phyloP scores from a whole-genome alignment of 805 yeast species.

The Yueomyces sp. region DNA sequence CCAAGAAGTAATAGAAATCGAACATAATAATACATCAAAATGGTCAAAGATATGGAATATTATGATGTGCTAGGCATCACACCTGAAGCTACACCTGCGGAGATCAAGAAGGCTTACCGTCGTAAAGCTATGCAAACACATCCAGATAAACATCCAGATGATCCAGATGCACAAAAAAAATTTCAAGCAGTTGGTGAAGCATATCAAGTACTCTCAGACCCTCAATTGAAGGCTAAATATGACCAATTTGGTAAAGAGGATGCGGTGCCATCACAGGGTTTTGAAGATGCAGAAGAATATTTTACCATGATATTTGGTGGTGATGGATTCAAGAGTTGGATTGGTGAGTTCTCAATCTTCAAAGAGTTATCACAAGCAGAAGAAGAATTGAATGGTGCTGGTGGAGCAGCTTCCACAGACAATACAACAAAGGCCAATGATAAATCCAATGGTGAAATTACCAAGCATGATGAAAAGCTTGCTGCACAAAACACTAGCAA shows the following conservation, averaged over 20 bases:
- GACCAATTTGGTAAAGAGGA: conserved; percentile 77
- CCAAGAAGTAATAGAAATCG: background rate
- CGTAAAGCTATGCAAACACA: conserved; percentile 80
- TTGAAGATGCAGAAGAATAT: conserved; percentile 77
- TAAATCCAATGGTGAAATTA: conserved; percentile 8
- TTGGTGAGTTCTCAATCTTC: conserved; percentile 62
- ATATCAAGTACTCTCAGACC: conserved; percentile 69
- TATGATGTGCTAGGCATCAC: conserved; percentile 67
- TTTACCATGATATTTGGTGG: conserved; percentile 80
- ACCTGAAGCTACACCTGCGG: conserved; percentile 59
- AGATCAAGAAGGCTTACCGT: conserved; percentile 88
- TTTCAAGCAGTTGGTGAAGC: conserved; percentile 68
- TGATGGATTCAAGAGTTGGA: conserved; percentile 63
- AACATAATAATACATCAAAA: conserved; percentile 11
- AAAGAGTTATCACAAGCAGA: conserved; percentile 49
- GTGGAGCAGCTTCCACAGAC: conserved; percentile 16
- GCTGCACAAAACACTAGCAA: conserved; percentile 19
- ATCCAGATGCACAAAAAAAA: conserved; percentile 75
- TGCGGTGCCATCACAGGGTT: conserved; percentile 57
- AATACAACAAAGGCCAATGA: conserved; percentile 4
- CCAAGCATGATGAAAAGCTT: conserved; percentile 25
- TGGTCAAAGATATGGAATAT: conserved; percentile 80
- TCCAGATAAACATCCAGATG: conserved; percentile 95
- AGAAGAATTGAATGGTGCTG: conserved; percentile 27
- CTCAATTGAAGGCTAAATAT: conserved; percentile 52